A percentile compares a stretch with the other conserved stretches of the same genome.
Evolutionary conservation across 176 grass and related monocot genomes (phyloP).

Genomic region (Melocanna baccifera): DNA sequence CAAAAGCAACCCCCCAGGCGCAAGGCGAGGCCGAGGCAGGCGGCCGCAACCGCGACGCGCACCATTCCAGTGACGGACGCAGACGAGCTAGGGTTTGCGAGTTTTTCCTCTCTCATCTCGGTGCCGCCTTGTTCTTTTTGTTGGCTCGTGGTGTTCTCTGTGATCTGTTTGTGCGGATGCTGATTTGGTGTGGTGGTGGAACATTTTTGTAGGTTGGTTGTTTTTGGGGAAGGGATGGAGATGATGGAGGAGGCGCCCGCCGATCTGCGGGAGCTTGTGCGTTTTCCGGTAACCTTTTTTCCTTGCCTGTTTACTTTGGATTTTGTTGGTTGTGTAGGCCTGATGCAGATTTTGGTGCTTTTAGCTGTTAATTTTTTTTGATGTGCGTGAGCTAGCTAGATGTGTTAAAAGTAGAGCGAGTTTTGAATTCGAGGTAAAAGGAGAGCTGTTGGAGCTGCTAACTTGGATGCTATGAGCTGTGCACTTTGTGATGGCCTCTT

Average conservation of each 20-base stretch:
- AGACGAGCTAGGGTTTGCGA: neutral
- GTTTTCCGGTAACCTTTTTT: constrained; percentile 27
- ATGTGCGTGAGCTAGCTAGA: neutral
- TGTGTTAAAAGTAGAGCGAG: neutral
- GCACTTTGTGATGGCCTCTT: neutral
- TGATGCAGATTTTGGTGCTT: neutral
- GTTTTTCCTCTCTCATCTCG: neutral
- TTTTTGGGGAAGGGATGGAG: neutral
- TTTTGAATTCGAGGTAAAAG: neutral
- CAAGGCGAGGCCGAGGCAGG: neutral
- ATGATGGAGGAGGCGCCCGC: constrained; percentile 27
- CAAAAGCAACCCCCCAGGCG: neutral
- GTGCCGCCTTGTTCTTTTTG: neutral
- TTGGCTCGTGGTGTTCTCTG: neutral
- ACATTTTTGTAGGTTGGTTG: neutral
- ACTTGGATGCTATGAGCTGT: neutral
- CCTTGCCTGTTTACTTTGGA: neutral
- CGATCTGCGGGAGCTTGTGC: constrained; percentile 27
- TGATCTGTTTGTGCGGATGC: neutral
- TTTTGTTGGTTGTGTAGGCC: neutral
- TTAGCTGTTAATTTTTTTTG: neutral
- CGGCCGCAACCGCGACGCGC: neutral
- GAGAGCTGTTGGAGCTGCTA: neutral
- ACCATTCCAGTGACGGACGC: neutral
- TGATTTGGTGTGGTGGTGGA: neutral